phyloP scores from a whole-genome alignment of 208 protist genomes.

The Crithidia expoeki region DNA sequence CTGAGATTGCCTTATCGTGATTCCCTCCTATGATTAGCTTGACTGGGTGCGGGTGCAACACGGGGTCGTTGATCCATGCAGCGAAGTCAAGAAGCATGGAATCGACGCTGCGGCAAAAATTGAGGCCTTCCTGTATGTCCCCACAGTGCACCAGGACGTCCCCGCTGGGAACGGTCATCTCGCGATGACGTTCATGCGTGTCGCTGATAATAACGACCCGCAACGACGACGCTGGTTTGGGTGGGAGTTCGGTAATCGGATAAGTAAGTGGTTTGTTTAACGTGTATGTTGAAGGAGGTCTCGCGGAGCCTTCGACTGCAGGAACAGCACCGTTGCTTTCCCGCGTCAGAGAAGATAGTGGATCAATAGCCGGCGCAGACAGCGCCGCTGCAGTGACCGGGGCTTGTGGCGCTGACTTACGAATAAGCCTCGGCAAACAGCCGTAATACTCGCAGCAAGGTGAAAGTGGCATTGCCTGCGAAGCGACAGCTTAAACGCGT shows the following conservation, averaged over 20 bases:
- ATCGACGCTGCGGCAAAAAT: conserved; percentile 16
- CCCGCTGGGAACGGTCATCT: conserved; percentile 54
- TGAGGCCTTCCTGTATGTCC: conserved; percentile 61
- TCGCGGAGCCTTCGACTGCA: not conserved
- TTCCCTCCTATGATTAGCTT: conserved; percentile 91
- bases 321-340: not conserved
- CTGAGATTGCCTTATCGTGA: conserved; percentile 60
- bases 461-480: not conserved
- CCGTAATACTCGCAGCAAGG: conserved; percentile 55
- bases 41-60: conserved; percentile 67
- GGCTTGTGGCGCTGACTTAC: conserved; percentile 11
- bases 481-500: not conserved
- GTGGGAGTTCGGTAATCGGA: conserved; percentile 21
- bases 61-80: conserved; percentile 50
- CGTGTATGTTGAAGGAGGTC: conserved; percentile 20
- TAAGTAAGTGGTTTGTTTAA: conserved; percentile 29
- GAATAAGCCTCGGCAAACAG: conserved; percentile 32
- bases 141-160: conserved; percentile 78
- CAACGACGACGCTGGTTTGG: conserved; percentile 34
- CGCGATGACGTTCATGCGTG: conserved; percentile 65
- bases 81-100: conserved; percentile 57
- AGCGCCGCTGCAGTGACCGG: conserved; percentile 1
- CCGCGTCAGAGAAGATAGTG: not conserved
- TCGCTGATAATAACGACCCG: conserved; percentile 77
- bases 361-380: not conserved